Base-by-base conservation (phyloP, 1,284 basidiomycete genomes). In the Fomitiporia mediterranea region DNA sequence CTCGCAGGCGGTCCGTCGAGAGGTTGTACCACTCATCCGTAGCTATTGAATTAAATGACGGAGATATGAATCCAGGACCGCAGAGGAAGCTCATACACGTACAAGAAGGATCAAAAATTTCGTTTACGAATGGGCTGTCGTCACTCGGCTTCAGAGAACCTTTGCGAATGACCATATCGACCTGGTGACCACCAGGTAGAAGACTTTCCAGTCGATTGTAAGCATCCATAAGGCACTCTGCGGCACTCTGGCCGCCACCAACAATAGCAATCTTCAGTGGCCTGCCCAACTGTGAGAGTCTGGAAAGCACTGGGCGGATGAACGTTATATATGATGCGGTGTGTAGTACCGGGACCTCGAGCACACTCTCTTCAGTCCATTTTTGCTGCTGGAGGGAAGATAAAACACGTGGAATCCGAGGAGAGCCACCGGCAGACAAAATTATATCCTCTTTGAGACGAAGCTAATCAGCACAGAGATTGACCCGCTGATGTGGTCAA, bases 71-170 rank as follows among this genome's bases (percentile, higher is more conserved):
- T 44, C 54, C 46, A 56, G 56, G 56, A 2, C 37, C 42, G 5
- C 38, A 53, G 38, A 0, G 8, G 21, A 38, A 17, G 51, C 50
- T 4, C 39, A 13, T 25, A 34, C 55, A 70, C 72, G 62, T 65
- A 77, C 78, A 66, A 21, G 68, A 70, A 28, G 82, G 81, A 64
- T 81, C 78, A 59, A 82, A 83, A 6, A 82, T 77, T 62, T 81
- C 79, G 60, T 83, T 83, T 13, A 78, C 73, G 61, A 82, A 83
- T 0, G 79, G 78, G 2, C 76, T 75, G 60, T 82, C 79, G 57
- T 83, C 81, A 47, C 79, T 80, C 11, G 79, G 79, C 54, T 77
- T 78, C 39, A 83, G 64, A 0, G 77, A 74, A 9, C 79, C 79
- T 62, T 76, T 75, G 13, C 79, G 76, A 59, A 83, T 75, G 59